phyloP scores from a whole-genome alignment of 495 filamentous ascomycete species.

The Neurospora sp. region DNA sequence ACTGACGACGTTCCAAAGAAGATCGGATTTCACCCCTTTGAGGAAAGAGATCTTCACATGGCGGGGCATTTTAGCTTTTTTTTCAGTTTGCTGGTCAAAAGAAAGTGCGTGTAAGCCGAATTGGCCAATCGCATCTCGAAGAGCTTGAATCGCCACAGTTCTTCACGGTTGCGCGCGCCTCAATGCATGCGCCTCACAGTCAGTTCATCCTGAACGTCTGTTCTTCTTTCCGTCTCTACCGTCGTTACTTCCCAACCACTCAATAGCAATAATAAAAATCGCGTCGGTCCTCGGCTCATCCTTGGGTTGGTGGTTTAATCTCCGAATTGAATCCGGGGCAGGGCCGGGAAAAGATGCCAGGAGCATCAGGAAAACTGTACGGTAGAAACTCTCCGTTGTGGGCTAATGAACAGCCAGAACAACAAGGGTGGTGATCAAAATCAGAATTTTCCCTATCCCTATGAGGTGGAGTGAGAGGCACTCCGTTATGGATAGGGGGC shows the following conservation, averaged over 20 bases:
- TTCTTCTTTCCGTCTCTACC: background rate
- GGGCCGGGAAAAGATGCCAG: background rate
- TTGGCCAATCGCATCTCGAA: background rate
- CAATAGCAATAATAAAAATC: background rate
- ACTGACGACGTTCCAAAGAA: background rate
- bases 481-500: background rate
- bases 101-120: background rate
- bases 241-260: background rate
- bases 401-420: background rate
- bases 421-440: background rate
- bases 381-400: background rate
- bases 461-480: background rate
- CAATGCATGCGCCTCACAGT: background rate
- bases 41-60: background rate
- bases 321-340: background rate
- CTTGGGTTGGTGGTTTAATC: background rate
- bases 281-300: background rate
- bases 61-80: background rate
- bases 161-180: background rate
- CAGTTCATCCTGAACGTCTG: background rate
- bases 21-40: background rate
- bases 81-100: no score
- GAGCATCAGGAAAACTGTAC: background rate
- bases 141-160: background rate
- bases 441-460: background rate